Percentiles rank a stretch among this genome's conserved stretches.
Evolutionary conservation across 768 basidiomycete genomes (phyloP).

Genomic region (Termitomyces sp.): DNA sequence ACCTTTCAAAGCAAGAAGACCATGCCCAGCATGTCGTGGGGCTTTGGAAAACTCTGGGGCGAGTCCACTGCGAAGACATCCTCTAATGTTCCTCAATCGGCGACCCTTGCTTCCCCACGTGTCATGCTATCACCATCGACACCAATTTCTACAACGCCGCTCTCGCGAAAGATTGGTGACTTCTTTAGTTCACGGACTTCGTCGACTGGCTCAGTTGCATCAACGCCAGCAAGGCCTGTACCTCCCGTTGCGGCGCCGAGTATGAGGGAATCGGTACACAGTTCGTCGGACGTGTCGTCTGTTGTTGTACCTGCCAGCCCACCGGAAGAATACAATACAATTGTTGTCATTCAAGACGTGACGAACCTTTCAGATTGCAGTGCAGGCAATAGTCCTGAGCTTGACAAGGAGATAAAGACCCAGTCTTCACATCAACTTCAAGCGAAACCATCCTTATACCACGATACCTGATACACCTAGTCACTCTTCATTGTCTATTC

Average conservation of each 20-base stretch:
- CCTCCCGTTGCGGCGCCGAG: constrained; percentile 20
- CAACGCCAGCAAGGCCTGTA: constrained; percentile 22
- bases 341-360: constrained; percentile 24
- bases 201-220: constrained; percentile 15
- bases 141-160: constrained; percentile 33
- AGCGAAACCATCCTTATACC: background rate
- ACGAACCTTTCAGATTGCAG: constrained; percentile 23
- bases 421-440: background rate
- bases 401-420: constrained; percentile 13
- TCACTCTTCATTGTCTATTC: background rate
- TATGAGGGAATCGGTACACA: constrained; percentile 38
- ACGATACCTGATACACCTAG: background rate
- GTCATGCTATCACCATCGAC: constrained; percentile 23
- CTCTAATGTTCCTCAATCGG: constrained; percentile 18
- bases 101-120: constrained; percentile 22
- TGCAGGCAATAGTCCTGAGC: constrained; percentile 9
- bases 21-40: constrained; percentile 37
- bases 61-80: constrained; percentile 26
- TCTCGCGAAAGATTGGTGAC: constrained; percentile 64
- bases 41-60: constrained; percentile 66
- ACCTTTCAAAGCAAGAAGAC: constrained; percentile 26
- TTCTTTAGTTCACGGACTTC: constrained; percentile 55
- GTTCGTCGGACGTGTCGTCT: constrained; percentile 56
- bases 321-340: constrained; percentile 28
- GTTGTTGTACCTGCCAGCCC: constrained; percentile 57